Evolutionary conservation across 2,329 filamentous ascomycete species (phyloP), one percentile per base, ranked within the genome.

Genomic region (Ramichloridium luteum): DNA sequence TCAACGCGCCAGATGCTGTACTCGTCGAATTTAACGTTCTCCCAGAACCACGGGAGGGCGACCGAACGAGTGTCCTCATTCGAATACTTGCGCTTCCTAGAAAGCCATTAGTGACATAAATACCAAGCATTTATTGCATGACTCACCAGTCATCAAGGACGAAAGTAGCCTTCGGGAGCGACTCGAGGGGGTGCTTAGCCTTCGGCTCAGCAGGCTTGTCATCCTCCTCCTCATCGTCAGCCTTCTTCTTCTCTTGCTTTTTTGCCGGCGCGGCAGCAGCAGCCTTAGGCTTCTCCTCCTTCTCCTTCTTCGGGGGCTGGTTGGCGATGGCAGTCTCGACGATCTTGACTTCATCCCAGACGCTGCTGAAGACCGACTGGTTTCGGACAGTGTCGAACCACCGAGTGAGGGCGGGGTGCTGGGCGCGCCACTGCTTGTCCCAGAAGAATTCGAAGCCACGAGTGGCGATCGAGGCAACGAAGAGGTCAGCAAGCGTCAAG

Each of bases 11-110:
- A 98, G 61, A 98, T 66, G 35, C 85, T 93, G 75, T 90, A 98
- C 66, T 98, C 90, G 46, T 85, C 79, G 50, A 90, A 78, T 57
- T 90, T 88, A 65, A 76, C 74, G 63, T 92, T 84, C 68, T 94
- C 77, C 88, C 88, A 98, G 78, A 98, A 96, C 80, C 81, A 96
- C 61, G 88, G 86, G 54, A 96, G 69, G 52, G 88, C 84, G 44
- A 70, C 77, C 44, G 77, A 68, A 36, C 74, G 73, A 49, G 82
- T 86, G 44, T 94, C 84, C 60, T 80, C 74, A 77, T 98, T 98
- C 55, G 90, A 98, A 77, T 93, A 98, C 63, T 83, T 78, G 57
- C 90, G 85, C 80, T 98, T 98, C 50, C 48, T 50, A 18, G 14
- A 23, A 18, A 16, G 34, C 39, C 11, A 43, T 35, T 28, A 11